Base-by-base conservation (phyloP, 305 asterid species). In the Plantago coronopus region DNA sequence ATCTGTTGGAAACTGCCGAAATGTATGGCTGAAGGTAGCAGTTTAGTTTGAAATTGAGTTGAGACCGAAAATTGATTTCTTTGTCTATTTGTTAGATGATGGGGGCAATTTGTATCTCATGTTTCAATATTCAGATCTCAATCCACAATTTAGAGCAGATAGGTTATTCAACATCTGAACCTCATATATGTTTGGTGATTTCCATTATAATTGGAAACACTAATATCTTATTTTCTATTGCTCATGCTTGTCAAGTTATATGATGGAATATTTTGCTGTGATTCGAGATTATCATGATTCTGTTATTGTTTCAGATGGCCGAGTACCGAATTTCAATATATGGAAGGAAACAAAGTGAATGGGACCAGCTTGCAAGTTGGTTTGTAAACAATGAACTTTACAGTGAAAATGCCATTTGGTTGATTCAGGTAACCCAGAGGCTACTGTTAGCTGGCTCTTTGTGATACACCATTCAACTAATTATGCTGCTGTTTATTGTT, bases 331-430 rank as follows among this genome's bases (percentile, higher is more conserved):
- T 89, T 63, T 89, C 97, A 40, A 63, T 89, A 50, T 89, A 89
- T 78, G 97, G 95, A 70, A 83, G 97, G 76, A 87, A 89, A 64
- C 93, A 87, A 72, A 87, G 95, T 64, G 97, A 89, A 75, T 89
- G 97, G 97, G 97, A 89, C 69, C 95, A 88, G 74, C 79, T 89
- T 59, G 97, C 95, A 19, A 89, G 95, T 74, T 89, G 97, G 95
- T 80, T 84, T 62, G 81, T 89, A 37, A 89, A 89, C 83, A 85
- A 89, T 73, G 69, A 66, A 65, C 73, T 89, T 71, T 79, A 75
- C 67, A 87, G 95, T 67, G 86, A 78, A 67, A 89, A 85, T 78
- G 97, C 95, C 67, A 85, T 89, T 69, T 89, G 97, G 95, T 72
- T 87, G 82, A 87, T 89, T 79, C 97, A 89, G 95, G 97, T 87